Conservation (phyloP, 2,329 filamentous ascomycete genomes). For the Penicillium freii region DNA sequence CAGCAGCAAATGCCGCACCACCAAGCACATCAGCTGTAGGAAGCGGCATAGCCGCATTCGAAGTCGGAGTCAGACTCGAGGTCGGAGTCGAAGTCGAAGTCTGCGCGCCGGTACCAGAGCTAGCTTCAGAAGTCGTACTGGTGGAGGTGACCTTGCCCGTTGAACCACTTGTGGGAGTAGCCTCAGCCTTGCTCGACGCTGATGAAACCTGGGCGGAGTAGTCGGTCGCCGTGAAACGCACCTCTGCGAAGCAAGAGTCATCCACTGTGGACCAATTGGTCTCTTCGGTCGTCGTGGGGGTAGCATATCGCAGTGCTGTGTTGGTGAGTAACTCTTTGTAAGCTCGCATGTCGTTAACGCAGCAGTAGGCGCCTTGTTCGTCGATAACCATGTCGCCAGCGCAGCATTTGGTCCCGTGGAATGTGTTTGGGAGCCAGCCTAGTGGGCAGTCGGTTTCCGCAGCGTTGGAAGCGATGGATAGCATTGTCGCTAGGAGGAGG, state of each 20-base stretch:
- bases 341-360: neutral
- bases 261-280: neutral
- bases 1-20: slow-evolving; percentile 7
- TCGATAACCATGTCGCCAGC: slow-evolving; percentile 1
- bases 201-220: slow-evolving; percentile 11
- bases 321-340: neutral
- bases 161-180: neutral
- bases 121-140: neutral
- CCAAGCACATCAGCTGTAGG: neutral
- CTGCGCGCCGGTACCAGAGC: neutral
- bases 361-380: slow-evolving; percentile 4
- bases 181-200: neutral
- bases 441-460: neutral
- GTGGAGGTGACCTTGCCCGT: neutral
- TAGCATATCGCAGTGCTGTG: neutral
- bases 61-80: neutral
- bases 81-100: neutral
- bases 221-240: slow-evolving; percentile 11
- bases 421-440: slow-evolving; percentile 1
- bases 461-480: neutral
- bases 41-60: slow-evolving; percentile 5
- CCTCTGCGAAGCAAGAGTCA: neutral
- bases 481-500: neutral
- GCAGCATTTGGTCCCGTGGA: neutral
- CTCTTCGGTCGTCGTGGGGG: neutral